These are phyloP conservation scores for Poteriospumella lacustris DNA, from an alignment of 108 stramenopile species.

Conservation along the genomic window DNA sequence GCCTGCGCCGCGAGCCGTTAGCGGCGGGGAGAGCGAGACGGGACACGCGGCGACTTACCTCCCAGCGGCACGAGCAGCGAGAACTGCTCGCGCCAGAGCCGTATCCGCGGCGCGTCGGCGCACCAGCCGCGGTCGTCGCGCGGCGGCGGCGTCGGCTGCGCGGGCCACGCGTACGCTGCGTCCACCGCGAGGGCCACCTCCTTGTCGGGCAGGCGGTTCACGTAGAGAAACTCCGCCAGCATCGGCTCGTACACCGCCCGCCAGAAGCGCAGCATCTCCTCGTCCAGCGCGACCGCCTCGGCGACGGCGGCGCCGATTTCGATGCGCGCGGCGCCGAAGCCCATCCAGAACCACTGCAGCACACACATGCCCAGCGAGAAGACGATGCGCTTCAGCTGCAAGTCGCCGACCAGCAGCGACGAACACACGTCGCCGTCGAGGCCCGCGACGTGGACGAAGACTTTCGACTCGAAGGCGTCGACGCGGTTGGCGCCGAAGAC, in stretches of 20 bases:
- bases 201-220: background rate
- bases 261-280: slow-evolving; percentile 3
- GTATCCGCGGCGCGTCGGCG: too few species aligned
- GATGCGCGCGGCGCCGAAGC: background rate
- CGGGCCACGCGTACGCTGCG: too few species aligned
- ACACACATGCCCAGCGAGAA: slow-evolving; percentile 16
- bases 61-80: too few species aligned
- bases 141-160: too few species aligned
- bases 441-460: background rate
- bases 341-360: slow-evolving; percentile 28
- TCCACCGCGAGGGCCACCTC: too few species aligned
- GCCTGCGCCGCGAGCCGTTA: background rate
- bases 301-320: background rate
- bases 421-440: background rate
- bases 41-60: too few species aligned
- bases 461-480: background rate
- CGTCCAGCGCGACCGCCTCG: background rate
- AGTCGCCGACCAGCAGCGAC: too few species aligned
- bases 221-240: slow-evolving; percentile 11
- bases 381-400: background rate
- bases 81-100: too few species aligned
- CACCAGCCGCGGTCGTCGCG: too few species aligned
- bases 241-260: background rate
- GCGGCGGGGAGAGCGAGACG: too few species aligned
- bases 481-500: background rate